Evolutionary conservation across 352 stramenopile genomes (phyloP).

Genomic region (Phytophthora parvispora): DNA sequence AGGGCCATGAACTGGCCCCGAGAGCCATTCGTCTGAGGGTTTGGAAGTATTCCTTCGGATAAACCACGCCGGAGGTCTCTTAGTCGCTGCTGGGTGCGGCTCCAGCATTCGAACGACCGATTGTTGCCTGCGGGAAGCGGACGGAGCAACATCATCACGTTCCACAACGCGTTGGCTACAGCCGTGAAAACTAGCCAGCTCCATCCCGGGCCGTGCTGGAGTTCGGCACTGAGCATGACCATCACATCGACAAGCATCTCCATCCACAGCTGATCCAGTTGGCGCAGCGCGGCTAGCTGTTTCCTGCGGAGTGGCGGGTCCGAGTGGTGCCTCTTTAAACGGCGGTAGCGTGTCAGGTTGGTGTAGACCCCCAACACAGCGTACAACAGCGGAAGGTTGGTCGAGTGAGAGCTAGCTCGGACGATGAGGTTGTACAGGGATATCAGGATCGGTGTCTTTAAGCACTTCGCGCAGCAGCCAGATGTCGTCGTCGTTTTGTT

Average conservation of each 20-base stretch:
- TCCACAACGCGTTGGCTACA: background rate
- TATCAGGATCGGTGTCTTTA: background rate
- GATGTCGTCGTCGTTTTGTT: background rate
- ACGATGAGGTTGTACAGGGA: conserved; percentile 1
- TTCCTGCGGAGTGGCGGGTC: background rate
- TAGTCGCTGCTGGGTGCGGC: background rate
- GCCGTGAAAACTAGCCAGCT: background rate
- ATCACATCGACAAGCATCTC: background rate
- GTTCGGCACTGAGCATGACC: background rate
- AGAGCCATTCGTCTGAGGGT: background rate
- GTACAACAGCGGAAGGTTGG: background rate
- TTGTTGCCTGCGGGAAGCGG: background rate
- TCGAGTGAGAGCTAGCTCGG: background rate
- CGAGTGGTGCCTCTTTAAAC: background rate
- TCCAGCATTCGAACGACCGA: background rate
- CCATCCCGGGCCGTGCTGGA: background rate
- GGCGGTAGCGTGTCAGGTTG: background rate
- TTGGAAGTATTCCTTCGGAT: background rate
- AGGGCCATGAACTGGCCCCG: background rate
- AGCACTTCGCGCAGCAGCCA: background rate
- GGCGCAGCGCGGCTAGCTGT: background rate
- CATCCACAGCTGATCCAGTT: background rate
- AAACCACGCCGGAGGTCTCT: background rate
- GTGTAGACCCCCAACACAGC: background rate
- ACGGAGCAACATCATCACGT: background rate